A percentile compares a stretch with the other conserved stretches of the same genome.
Evolutionary conservation across 2,329 filamentous ascomycete species (phyloP).

Genomic region (Phoma sp.): DNA sequence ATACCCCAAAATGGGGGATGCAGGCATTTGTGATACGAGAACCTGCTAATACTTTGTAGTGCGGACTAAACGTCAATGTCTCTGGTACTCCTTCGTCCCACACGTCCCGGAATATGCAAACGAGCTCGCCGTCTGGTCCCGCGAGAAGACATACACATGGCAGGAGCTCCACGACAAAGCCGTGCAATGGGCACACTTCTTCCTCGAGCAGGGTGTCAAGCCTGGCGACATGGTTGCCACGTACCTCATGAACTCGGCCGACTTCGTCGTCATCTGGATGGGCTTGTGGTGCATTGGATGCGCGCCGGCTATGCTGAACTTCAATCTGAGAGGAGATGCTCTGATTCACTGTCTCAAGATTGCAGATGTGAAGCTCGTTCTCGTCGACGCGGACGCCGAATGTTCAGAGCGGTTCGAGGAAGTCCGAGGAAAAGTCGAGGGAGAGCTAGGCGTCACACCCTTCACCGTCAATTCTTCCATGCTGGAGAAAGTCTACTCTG

Average conservation of each 20-base stretch:
- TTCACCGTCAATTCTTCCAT: constrained; percentile 28
- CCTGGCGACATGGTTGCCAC: constrained; percentile 69
- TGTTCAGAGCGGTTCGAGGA: constrained; percentile 31
- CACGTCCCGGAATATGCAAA: constrained; percentile 47
- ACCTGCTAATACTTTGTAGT: constrained; percentile 33
- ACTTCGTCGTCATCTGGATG: constrained; percentile 72
- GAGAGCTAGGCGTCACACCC: constrained; percentile 31
- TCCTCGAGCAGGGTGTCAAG: constrained; percentile 61
- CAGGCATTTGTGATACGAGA: no score
- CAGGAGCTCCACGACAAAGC: constrained; percentile 38
- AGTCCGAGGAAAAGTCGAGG: constrained; percentile 19
- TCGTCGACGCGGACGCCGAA: constrained; percentile 63
- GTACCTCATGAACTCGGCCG: constrained; percentile 70
- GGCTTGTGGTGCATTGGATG: constrained; percentile 70
- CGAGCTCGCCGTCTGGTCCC: constrained; percentile 70
- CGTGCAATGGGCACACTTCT: constrained; percentile 41
- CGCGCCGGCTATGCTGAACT: constrained; percentile 74
- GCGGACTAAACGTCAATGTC: constrained; percentile 47
- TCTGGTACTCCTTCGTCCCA: constrained; percentile 39
- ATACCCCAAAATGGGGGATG: background rate
- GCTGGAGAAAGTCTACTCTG: constrained; percentile 28
- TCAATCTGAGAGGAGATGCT: constrained; percentile 68
- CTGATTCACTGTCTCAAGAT: constrained; percentile 70
- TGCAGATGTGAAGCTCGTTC: constrained; percentile 61
- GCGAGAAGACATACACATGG: constrained; percentile 56